phyloP scores from a whole-genome alignment of 495 filamentous ascomycete species.

The Tetracladium setigerum region DNA sequence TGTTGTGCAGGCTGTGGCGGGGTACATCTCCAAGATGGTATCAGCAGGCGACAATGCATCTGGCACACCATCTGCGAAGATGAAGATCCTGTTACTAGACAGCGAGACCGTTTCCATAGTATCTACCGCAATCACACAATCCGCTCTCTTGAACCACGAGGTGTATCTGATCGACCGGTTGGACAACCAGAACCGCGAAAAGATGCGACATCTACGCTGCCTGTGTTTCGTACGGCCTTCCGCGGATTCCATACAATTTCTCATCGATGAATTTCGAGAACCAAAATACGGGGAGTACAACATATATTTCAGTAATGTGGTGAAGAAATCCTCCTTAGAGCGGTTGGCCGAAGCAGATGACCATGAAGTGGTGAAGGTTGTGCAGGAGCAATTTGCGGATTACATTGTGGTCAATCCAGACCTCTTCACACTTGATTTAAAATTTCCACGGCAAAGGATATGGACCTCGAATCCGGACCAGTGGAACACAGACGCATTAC shows the following conservation, averaged over 20 bases:
- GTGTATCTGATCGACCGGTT: constrained; percentile 96
- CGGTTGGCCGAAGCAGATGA: constrained; percentile 95
- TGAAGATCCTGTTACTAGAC: constrained; percentile 97
- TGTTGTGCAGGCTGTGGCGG: constrained; percentile 81
- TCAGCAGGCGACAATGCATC: constrained; percentile 69
- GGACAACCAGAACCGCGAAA: constrained; percentile 85
- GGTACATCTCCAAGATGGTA: constrained; percentile 97
- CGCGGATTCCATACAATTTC: constrained; percentile 78
- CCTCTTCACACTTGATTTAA: constrained; percentile 74
- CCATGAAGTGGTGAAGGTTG: constrained; percentile 85
- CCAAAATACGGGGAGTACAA: constrained; percentile 98
- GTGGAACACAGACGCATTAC: constrained; percentile 84
- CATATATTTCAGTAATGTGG: constrained; percentile 93
- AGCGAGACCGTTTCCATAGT: constrained; percentile 90
- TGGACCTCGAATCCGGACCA: constrained; percentile 74
- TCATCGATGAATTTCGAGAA: constrained; percentile 93
- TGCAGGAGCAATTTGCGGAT: constrained; percentile 95
- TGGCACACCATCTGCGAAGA: constrained; percentile 75
- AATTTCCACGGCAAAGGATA: constrained; percentile 65
- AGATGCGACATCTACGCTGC: constrained; percentile 95
- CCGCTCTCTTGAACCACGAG: constrained; percentile 90
- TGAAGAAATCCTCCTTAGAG: constrained; percentile 94
- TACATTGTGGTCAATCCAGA: constrained; percentile 94
- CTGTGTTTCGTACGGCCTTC: constrained; percentile 90
- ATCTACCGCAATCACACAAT: constrained; percentile 93